Evolutionary conservation across 441 rosid species (phyloP).

Genomic region (Hura crepitans): DNA sequence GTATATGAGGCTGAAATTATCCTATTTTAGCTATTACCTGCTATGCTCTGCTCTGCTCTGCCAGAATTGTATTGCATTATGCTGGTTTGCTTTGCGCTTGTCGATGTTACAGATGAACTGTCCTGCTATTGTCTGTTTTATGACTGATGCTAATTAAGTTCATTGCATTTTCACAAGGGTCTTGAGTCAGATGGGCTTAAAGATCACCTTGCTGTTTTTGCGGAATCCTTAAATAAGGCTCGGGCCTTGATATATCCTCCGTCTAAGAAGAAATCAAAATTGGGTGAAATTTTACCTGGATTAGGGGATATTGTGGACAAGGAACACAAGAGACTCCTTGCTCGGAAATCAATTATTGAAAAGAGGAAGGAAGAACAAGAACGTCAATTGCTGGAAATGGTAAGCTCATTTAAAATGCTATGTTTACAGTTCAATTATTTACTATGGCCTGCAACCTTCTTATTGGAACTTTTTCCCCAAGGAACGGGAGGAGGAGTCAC

Average conservation of each 20-base stretch:
- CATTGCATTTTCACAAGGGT: constrained; percentile 38
- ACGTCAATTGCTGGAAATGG: constrained; percentile 91
- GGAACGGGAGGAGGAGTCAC: constrained; percentile 94
- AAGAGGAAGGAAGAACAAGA: constrained; percentile 97
- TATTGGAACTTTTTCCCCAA: constrained; percentile 21
- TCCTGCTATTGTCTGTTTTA: too few relatives aligned
- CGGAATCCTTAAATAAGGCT: constrained; percentile 75
- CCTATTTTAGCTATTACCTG: background rate
- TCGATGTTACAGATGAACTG: background rate
- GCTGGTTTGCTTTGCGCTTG: too few relatives aligned
- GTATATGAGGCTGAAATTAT: too few relatives aligned
- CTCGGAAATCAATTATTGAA: constrained; percentile 89
- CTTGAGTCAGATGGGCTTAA: constrained; percentile 82
- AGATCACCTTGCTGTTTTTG: constrained; percentile 64
- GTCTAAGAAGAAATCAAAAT: constrained; percentile 60
- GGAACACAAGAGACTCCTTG: constrained; percentile 92
- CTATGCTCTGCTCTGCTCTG: too few relatives aligned
- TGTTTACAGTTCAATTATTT: background rate
- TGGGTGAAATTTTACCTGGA: constrained; percentile 63
- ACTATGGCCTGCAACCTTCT: background rate
- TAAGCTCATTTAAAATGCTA: constrained; percentile 21
- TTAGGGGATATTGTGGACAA: constrained; percentile 78
- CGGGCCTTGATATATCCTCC: constrained; percentile 71
- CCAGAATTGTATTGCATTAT: too few relatives aligned
- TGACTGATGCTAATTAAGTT: constrained; percentile 11